Evolutionary conservation across 2,329 filamentous ascomycete genomes (phyloP).

Genomic region (Apiospora marii): DNA sequence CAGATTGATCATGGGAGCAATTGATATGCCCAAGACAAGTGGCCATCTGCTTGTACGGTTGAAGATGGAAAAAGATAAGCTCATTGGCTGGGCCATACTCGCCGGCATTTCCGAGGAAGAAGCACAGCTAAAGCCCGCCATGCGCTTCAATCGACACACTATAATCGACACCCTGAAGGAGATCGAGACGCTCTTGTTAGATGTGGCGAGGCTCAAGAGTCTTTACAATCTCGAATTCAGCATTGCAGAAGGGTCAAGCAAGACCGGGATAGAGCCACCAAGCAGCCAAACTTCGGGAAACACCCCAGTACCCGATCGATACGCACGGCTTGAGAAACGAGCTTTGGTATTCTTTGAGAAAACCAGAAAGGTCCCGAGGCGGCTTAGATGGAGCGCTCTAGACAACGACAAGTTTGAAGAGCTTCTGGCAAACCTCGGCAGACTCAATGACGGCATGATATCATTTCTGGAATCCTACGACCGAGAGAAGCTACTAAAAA

Average conservation of each 20-base stretch:
- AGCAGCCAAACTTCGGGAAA: too few relatives aligned
- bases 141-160: neutral
- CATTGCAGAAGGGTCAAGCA: too few relatives aligned
- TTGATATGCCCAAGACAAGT: neutral
- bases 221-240: neutral
- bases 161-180: neutral
- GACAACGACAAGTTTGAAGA: neutral
- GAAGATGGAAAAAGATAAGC: neutral
- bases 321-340: too few relatives aligned
- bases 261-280: too few relatives aligned
- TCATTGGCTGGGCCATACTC: neutral
- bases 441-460: neutral
- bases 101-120: neutral
- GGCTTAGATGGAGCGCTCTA: too few relatives aligned
- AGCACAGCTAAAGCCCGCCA: neutral
- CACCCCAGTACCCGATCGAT: too few relatives aligned
- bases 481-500: conserved; percentile 4
- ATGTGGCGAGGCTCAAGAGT: neutral
- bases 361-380: neutral
- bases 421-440: neutral
- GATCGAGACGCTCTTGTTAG: neutral
- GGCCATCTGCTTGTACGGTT: neutral
- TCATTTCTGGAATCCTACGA: neutral
- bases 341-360: neutral
- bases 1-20: neutral